Evolutionary conservation across 305 asterid genomes (phyloP).

Genomic region (Vinca major): DNA sequence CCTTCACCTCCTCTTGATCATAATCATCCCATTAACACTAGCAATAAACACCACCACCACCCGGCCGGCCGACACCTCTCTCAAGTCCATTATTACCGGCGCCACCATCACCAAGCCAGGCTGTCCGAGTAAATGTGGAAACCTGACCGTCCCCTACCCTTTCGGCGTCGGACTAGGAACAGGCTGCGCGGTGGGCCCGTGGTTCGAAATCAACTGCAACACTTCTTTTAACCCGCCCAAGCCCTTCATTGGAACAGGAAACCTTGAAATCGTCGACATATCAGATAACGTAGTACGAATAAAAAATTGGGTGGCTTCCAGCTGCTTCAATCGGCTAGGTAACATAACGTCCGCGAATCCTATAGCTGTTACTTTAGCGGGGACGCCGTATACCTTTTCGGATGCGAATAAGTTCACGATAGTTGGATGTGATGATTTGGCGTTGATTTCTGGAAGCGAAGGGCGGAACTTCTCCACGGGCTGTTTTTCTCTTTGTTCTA

Average conservation of each 20-base stretch:
- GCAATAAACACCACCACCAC: slow-evolving; percentile 10
- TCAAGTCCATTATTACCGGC: slow-evolving; percentile 17
- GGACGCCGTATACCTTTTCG: slow-evolving; percentile 33
- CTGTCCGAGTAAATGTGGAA: slow-evolving; percentile 41
- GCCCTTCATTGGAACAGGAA: slow-evolving; percentile 10
- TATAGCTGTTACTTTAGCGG: not conserved
- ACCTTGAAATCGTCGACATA: slow-evolving; percentile 20
- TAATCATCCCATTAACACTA: not conserved
- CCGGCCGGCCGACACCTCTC: slow-evolving; percentile 1
- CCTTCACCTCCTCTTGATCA: not conserved
- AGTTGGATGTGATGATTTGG: slow-evolving; percentile 48
- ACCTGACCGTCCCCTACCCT: slow-evolving; percentile 43
- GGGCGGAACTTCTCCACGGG: slow-evolving; percentile 33
- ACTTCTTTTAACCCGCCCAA: slow-evolving; percentile 27
- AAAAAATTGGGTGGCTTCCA: slow-evolving; percentile 21
- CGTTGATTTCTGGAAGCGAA: slow-evolving; percentile 15
- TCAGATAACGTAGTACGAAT: slow-evolving; percentile 17
- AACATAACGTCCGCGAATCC: not conserved
- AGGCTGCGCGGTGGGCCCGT: slow-evolving; percentile 25
- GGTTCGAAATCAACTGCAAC: slow-evolving; percentile 35
- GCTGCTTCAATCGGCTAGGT: slow-evolving; percentile 26
- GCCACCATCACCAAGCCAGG: slow-evolving; percentile 25
- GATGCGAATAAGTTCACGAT: slow-evolving; percentile 31
- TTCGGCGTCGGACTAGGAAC: slow-evolving; percentile 40
- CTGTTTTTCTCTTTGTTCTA: slow-evolving; percentile 31